Base-by-base conservation (phyloP, 441 rosid genomes). In the Populus tomentosa region DNA sequence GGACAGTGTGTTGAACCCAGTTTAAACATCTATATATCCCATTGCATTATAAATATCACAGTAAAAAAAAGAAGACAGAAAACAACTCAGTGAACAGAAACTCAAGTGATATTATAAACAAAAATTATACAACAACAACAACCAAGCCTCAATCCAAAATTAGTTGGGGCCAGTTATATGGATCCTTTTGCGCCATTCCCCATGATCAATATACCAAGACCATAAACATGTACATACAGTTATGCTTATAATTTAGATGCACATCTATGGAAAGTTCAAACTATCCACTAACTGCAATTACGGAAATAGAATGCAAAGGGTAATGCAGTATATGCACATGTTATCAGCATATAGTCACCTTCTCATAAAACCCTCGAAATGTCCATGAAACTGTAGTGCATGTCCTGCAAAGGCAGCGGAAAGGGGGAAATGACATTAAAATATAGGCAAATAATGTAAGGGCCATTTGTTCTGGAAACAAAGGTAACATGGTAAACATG, bases 301-400 rank as follows among this genome's bases (percentile, higher is more conserved):
- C 18, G 56, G 21, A 18, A 68, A 68, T 6, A 28, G 24, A 32
- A 33, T 68, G 36, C 23, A 28, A 6, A 4, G 28, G 33, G 69
- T 13, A 65, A 26, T 2, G 32, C 1, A 7, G 53, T 33, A 28
- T 6, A 61, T 74, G 30, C 28, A 74, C 24, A 70, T 46, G 26
- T 30, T 23, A 16, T 35, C 65, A 81, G 16, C 35, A 32, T 69
- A 67, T 72, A 70, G 79, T 68, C 85, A 90, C 98, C 97, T 93
- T 93, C 90, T 91, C 98, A 70, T 93, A 93, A 87, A 93, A 93
- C 73, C 82, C 85, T 79, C 98, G 92, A 83, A 93, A 93, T 73
- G 94, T 91, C 92, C 94, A 91, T 72, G 97, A 90, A 79, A 91
- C 91, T 63, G 98, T 90, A 26, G 94, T 93, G 84, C 98, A 93